Evolutionary conservation across 805 yeast genomes (phyloP).

Genomic region (Metschnikowia rubicola): DNA sequence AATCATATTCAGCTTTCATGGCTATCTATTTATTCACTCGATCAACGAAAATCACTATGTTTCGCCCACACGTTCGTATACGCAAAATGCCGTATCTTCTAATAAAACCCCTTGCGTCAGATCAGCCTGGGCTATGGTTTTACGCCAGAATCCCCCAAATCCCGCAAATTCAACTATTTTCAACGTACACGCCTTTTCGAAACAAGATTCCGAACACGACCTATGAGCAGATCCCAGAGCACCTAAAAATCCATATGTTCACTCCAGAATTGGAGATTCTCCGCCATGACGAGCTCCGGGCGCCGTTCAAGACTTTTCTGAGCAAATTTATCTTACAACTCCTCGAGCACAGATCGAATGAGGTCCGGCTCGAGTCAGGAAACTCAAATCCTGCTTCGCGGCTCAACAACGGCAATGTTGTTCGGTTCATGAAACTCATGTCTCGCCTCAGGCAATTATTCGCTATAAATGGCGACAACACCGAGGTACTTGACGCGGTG

Average conservation of each 20-base stretch:
- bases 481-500: constrained; percentile 17
- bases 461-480: constrained; percentile 15
- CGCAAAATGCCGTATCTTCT: no score
- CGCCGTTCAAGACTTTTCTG: constrained; percentile 9
- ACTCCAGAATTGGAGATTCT: constrained; percentile 13
- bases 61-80: no score
- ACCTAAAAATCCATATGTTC: constrained; percentile 20
- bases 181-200: background rate
- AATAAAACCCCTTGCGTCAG: no score
- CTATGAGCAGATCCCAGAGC: constrained; percentile 22
- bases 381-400: constrained; percentile 8
- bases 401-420: constrained; percentile 8
- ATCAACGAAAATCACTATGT: no score
- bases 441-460: constrained; percentile 13
- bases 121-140: no score
- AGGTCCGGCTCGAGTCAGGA: constrained; percentile 7
- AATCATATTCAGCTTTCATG: no score
- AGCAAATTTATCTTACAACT: constrained; percentile 6
- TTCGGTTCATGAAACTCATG: constrained; percentile 12
- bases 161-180: background rate
- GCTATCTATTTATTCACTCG: no score
- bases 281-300: constrained; percentile 13
- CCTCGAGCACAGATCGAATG: constrained; percentile 12
- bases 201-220: background rate
- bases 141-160: background rate